Evolutionary conservation across 176 grass and related monocot species (phyloP).

Genomic region (Puya raimondii): DNA sequence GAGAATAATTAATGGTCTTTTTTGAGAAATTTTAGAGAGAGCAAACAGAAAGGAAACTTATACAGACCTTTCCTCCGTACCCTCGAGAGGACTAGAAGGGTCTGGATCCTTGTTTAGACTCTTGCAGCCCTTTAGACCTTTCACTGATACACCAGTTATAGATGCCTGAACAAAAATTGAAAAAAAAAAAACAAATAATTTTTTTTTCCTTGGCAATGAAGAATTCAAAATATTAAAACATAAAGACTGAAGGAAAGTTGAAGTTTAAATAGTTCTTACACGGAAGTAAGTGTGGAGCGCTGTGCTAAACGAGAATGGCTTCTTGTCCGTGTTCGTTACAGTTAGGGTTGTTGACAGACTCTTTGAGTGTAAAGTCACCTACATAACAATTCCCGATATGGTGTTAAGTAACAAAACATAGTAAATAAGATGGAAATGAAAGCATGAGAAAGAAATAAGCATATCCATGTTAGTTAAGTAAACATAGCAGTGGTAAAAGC

Average conservation of each 20-base stretch:
- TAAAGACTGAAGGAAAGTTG: not conserved
- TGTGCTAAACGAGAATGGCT: constrained; percentile 72
- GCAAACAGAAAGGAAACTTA: constrained; percentile 4
- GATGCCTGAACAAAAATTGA: constrained; percentile 59
- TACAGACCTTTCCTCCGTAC: constrained; percentile 73
- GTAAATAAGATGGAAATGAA: not conserved
- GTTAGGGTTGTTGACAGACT: constrained; percentile 58
- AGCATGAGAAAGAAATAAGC: not conserved
- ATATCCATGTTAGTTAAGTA: not conserved
- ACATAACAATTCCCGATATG: constrained; percentile 7
- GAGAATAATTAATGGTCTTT: constrained; percentile 1
- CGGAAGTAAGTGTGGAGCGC: constrained; percentile 87
- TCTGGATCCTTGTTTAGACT: constrained; percentile 90
- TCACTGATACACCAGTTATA: constrained; percentile 61
- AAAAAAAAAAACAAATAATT: not conserved
- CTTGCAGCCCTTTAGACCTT: constrained; percentile 85
- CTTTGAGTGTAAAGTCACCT: constrained; percentile 63
- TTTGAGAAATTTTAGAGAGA: constrained; percentile 1
- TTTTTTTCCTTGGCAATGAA: constrained; percentile 9
- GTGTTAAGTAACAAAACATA: constrained; percentile 3
- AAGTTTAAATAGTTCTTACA: constrained; percentile 47
- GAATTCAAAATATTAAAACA: not conserved
- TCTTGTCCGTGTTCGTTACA: constrained; percentile 73
- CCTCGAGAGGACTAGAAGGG: constrained; percentile 73
- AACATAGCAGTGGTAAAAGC: no score